Evolutionary conservation across 2,329 filamentous ascomycete genomes (phyloP).

Genomic region (Helicocarpus griseus): DNA sequence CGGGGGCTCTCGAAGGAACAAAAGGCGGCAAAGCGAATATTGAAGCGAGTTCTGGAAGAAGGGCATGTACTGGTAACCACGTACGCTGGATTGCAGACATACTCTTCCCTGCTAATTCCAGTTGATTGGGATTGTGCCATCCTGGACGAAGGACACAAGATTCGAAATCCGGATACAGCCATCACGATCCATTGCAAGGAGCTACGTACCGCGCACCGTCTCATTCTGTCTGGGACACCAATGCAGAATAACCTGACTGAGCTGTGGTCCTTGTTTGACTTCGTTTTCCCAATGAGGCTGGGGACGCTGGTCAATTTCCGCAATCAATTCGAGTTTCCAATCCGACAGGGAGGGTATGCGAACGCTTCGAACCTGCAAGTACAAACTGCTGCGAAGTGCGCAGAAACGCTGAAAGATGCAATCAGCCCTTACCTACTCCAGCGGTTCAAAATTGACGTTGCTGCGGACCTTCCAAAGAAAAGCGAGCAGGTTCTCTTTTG

Average conservation of each 20-base stretch:
- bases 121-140: slow-evolving; percentile 90
- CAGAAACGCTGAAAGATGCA: slow-evolving; percentile 84
- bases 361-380: slow-evolving; percentile 92
- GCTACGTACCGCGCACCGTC: slow-evolving; percentile 74
- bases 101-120: slow-evolving; percentile 69
- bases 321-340: slow-evolving; percentile 86
- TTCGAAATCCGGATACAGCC: slow-evolving; percentile 88
- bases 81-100: slow-evolving; percentile 90
- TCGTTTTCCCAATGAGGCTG: slow-evolving; percentile 90
- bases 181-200: slow-evolving; percentile 96
- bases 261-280: slow-evolving; percentile 95
- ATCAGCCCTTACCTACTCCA: slow-evolving; percentile 91
- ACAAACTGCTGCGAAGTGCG: slow-evolving; percentile 87
- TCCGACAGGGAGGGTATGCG: slow-evolving; percentile 84
- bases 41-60: slow-evolving; percentile 69
- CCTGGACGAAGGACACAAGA: slow-evolving; percentile 95
- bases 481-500: slow-evolving; percentile 95
- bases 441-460: slow-evolving; percentile 86
- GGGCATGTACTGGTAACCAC: slow-evolving; percentile 94
- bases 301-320: slow-evolving; percentile 87
- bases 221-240: slow-evolving; percentile 91
- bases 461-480: slow-evolving; percentile 87
- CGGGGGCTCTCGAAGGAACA: slow-evolving; percentile 42
- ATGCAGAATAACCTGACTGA: slow-evolving; percentile 97
- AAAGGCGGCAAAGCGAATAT: slow-evolving; percentile 66